Percentiles rank a stretch among this genome's conserved stretches.
Conservation (phyloP, 2,329 filamentous ascomycete species). For the Harringtonia aguacate region DNA sequence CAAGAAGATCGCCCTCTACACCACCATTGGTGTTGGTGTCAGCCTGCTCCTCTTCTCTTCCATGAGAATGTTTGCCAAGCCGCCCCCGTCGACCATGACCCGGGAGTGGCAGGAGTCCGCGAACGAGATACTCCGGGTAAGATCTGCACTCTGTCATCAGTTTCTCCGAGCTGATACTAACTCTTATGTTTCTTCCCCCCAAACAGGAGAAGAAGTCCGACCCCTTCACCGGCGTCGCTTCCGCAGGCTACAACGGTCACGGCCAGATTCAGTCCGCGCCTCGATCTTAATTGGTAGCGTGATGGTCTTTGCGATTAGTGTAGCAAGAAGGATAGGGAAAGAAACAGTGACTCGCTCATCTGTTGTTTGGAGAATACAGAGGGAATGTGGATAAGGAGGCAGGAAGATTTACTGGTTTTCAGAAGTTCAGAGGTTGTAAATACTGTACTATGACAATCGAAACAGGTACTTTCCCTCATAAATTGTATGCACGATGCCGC, state of each 20-base stretch:
- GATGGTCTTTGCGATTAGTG: not conserved
- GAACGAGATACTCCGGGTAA: constrained; percentile 89
- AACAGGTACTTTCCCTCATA: constrained; percentile 3
- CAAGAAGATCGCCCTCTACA: constrained; percentile 67
- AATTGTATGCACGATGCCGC: too few species aligned
- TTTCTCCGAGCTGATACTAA: too few species aligned
- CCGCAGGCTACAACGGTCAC: constrained; percentile 66
- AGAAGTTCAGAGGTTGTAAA: constrained; percentile 16
- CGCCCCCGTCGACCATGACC: constrained; percentile 76
- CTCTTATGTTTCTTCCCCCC: constrained; percentile 3
- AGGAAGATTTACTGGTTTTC: not conserved
- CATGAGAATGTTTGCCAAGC: constrained; percentile 62
- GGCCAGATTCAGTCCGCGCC: constrained; percentile 66
- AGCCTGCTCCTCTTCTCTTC: constrained; percentile 61
- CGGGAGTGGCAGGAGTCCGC: constrained; percentile 93
- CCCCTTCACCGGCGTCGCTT: constrained; percentile 74
- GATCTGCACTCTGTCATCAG: too few species aligned
- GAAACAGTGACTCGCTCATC: not conserved
- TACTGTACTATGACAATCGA: constrained; percentile 22
- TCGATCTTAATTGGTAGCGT: constrained; percentile 25
- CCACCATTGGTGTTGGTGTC: constrained; percentile 53
- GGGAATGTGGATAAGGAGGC: not conserved
- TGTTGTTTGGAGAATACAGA: not conserved
- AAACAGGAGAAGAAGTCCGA: constrained; percentile 70
- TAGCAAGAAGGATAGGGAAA: not conserved